phyloP scores from a whole-genome alignment of 2,329 filamentous ascomycete genomes.

The Xylariaceae sp. region DNA sequence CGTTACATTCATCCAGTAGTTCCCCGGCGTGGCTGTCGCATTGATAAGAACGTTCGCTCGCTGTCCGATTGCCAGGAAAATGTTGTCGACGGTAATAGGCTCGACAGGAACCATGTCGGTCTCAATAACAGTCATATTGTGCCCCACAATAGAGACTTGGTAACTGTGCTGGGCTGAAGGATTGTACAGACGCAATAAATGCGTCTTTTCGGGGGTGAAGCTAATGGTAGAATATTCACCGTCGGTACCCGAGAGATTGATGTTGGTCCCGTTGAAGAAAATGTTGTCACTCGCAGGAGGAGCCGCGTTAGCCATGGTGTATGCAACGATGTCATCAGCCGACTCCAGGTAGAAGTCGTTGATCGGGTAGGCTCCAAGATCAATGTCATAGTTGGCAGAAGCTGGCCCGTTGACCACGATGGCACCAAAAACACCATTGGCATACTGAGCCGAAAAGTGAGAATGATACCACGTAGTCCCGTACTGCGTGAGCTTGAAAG shows the following conservation, averaged over 20 bases:
- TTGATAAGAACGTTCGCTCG: slow-evolving; percentile 5
- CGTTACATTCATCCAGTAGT: not conserved
- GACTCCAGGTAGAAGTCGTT: slow-evolving; percentile 48
- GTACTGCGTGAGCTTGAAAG: slow-evolving; percentile 23
- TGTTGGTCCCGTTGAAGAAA: slow-evolving; percentile 43
- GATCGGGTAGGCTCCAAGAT: slow-evolving; percentile 50
- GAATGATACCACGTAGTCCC: slow-evolving; percentile 40
- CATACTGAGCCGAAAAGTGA: slow-evolving; percentile 43
- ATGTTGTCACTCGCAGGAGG: slow-evolving; percentile 35
- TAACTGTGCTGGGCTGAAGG: slow-evolving; percentile 47
- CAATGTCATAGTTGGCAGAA: slow-evolving; percentile 45
- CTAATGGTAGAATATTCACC: slow-evolving; percentile 33
- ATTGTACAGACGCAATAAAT: slow-evolving; percentile 50
- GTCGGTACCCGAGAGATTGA: slow-evolving; percentile 28
- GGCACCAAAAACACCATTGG: slow-evolving; percentile 45
- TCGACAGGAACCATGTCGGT: slow-evolving; percentile 3
- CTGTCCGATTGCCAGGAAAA: slow-evolving; percentile 4
- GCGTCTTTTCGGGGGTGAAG: slow-evolving; percentile 41
- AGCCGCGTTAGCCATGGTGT: slow-evolving; percentile 16
- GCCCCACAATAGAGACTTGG: slow-evolving; percentile 44
- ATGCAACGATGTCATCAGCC: slow-evolving; percentile 1
- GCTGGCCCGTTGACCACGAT: slow-evolving; percentile 46
- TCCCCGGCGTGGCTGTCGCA: not conserved
- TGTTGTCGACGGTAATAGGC: not conserved
- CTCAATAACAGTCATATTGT: slow-evolving; percentile 1